These are phyloP conservation scores for Gaertneriomyces sp. DNA, from an alignment of 192 early-diverging fungal species.

Conservation along the genomic window DNA sequence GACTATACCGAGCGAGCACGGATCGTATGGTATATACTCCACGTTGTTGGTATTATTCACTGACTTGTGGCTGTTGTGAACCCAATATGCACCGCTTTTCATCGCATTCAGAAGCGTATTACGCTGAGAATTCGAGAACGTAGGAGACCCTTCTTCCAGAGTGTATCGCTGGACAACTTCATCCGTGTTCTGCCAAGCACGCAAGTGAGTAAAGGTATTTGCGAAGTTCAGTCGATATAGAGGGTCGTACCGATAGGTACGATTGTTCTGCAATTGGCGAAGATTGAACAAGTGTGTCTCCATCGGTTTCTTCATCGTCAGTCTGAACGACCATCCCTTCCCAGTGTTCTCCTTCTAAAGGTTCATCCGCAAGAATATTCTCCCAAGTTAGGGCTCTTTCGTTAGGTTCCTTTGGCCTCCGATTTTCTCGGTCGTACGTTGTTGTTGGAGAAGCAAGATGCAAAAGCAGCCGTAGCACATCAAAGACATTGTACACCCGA, in stretches of 20 bases:
- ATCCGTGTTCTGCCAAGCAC: neutral
- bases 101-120: neutral
- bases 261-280: neutral
- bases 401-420: neutral
- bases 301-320: neutral
- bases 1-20: slow-evolving; percentile 2
- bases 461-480: slow-evolving; percentile 16
- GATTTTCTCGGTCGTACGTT: neutral
- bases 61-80: neutral
- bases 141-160: neutral
- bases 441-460: slow-evolving; percentile 4
- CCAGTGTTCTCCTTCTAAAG: slow-evolving; percentile 20
- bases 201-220: neutral
- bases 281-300: neutral
- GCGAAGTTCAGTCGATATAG: neutral
- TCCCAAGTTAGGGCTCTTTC: slow-evolving; percentile 12
- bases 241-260: neutral
- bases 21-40: neutral
- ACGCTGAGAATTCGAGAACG: neutral
- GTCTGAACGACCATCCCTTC: neutral
- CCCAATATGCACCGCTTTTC: neutral
- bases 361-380: slow-evolving; percentile 15
- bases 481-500: slow-evolving; percentile 7
- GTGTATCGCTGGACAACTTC: neutral
- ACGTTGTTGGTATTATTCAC: neutral